Percentiles rank a stretch among this genome's conserved stretches.
Evolutionary conservation across 805 yeast species (phyloP).

Genomic region (Torulaspora franciscae): DNA sequence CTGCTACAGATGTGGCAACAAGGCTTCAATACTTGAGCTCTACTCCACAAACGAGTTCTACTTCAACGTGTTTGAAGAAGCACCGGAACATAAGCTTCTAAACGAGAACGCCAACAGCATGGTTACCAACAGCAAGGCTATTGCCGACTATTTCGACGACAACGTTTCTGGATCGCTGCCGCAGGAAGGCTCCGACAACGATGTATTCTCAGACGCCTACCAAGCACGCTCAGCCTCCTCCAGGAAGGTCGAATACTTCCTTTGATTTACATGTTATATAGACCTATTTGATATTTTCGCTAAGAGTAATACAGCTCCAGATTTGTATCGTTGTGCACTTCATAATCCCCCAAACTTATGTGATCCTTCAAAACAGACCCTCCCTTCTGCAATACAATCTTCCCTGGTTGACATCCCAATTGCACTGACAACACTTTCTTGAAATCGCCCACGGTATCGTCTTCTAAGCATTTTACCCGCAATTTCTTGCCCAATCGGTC

Average conservation of each 20-base stretch:
- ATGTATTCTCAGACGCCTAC: conserved; percentile 35
- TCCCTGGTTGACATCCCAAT: conserved; percentile 64
- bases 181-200: conserved; percentile 15
- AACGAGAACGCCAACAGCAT: conserved; percentile 23
- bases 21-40: conserved; percentile 94
- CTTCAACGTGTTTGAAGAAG: conserved; percentile 94
- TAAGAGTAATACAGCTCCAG: conserved; percentile 75
- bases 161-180: conserved; percentile 6
- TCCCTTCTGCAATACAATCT: conserved; percentile 73
- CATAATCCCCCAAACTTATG: conserved; percentile 89
- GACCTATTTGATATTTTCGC: conserved; percentile 5
- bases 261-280: conserved; percentile 22
- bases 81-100: conserved; percentile 74
- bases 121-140: conserved; percentile 16
- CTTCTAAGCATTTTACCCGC: conserved; percentile 78
- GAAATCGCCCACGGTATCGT: conserved; percentile 85
- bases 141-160: conserved; percentile 23
- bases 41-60: conserved; percentile 58
- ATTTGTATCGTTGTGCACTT: conserved; percentile 83
- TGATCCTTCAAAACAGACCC: conserved; percentile 82
- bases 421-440: conserved; percentile 79
- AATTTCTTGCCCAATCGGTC: conserved; percentile 85
- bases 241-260: conserved; percentile 35
- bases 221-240: conserved; percentile 33
- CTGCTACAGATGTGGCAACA: conserved; percentile 94